Evolutionary conservation across 2,329 filamentous ascomycete species (phyloP), one percentile per base, ranked within the genome.

Genomic region (Cladobotryum mycophilum): DNA sequence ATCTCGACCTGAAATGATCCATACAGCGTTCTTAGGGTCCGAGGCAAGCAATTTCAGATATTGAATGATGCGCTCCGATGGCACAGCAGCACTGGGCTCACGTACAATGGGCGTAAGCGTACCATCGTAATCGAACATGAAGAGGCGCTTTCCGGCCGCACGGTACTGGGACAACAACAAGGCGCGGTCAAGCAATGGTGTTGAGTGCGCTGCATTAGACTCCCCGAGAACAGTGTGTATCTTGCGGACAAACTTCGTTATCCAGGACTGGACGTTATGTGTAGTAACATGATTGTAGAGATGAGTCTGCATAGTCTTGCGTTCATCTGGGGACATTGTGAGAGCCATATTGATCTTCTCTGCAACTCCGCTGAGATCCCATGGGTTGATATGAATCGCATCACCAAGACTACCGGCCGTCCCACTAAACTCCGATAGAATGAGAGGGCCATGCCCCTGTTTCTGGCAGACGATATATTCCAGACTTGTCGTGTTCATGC

Each of bases 91-190:
- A 58, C 86, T 85, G 2, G 93, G 93, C 62, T 97, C 90, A 59
- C 87, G 86, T 49, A 97, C 93, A 60, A 99, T 97, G 0, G 91
- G 89, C 3, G 93, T 97, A 49, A 99, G 79, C 1, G 93, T 99
- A 44, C 93, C 93, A 66, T 99, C 93, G 63, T 99, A 99, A 71
- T 99, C 93, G 65, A 97, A 96, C 88, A 99, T 92, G 74, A 97
- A 96, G 3, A 99, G 76, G 11, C 93, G 84, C 69, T 88, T 89
- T 55, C 80, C 80, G 3, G 89, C 84, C 37, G 79, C 74, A 53
- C 83, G 81, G 68, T 96, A 97, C 53, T 85, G 84, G 49, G 78
- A 73, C 36, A 95, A 74, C 57, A 96, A 70, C 55, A 82, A 76
- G 3, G 82, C 76, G 35, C 84, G 84, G 64, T 97, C 90, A 17